These are phyloP conservation scores for Trichoderma polysporum DNA, from an alignment of 2,329 filamentous ascomycete genomes.

Conservation along the genomic window DNA sequence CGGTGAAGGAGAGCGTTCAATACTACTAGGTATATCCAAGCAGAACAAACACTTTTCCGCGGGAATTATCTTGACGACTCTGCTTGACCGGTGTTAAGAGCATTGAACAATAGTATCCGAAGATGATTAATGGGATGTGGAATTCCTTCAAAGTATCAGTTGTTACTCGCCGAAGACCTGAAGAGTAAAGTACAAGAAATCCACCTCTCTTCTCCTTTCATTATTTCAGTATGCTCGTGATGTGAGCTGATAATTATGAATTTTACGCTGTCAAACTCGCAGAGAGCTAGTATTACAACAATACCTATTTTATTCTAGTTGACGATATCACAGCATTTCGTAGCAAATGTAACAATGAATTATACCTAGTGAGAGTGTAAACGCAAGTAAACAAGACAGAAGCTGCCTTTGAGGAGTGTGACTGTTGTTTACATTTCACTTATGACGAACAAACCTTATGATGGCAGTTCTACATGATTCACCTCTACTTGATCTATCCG, in stretches of 20 bases:
- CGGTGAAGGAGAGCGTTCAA: not conserved
- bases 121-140: not conserved
- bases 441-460: no score
- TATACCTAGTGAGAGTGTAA: not conserved
- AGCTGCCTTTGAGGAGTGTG: no score
- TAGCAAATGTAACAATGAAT: not conserved
- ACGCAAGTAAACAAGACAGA: not conserved
- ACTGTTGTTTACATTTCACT: not conserved
- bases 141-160: not conserved
- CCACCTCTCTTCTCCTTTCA: not conserved
- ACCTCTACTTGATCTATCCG: no score
- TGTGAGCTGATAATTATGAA: not conserved
- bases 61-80: not conserved
- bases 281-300: not conserved
- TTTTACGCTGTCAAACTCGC: not conserved
- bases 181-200: not conserved
- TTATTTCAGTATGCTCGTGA: not conserved
- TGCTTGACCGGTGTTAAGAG: not conserved
- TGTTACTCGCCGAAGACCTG: no score
- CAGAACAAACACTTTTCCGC: not conserved
- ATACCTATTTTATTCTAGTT: no score
- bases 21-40: not conserved
- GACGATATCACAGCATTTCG: not conserved
- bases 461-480: no score
- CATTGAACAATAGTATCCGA: not conserved